Evolutionary conservation across 176 grass and related monocot species (phyloP).

Genomic region (Puya raimondii): DNA sequence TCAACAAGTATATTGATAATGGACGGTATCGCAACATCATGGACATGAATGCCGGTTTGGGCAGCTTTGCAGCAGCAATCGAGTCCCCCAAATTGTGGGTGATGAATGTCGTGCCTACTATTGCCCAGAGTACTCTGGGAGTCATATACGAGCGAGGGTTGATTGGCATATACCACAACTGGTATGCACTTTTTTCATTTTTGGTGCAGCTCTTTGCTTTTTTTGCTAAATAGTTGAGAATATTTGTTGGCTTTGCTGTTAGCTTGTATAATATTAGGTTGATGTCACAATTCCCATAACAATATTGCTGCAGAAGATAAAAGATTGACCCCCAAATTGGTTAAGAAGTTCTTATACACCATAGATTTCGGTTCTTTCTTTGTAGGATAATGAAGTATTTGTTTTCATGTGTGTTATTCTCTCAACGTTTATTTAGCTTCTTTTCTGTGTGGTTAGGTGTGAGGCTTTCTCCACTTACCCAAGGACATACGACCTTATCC

Average conservation of each 20-base stretch:
- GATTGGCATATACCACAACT: constrained; percentile 92
- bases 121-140: constrained; percentile 45
- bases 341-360: too few species aligned
- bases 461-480: constrained; percentile 91
- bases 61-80: constrained; percentile 62
- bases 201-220: not conserved
- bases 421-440: not conserved
- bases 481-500: constrained; percentile 81
- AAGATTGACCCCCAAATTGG: too few species aligned
- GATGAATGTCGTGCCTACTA: constrained; percentile 81
- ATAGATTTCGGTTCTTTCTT: too few species aligned
- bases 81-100: constrained; percentile 76
- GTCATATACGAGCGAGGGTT: constrained; percentile 77
- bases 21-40: constrained; percentile 84
- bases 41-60: constrained; percentile 87
- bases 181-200: constrained; percentile 32
- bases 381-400: too few species aligned
- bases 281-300: too few species aligned
- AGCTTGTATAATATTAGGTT: not conserved
- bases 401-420: not conserved
- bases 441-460: constrained; percentile 36
- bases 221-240: not conserved
- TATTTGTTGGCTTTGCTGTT: not conserved
- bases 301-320: too few species aligned
- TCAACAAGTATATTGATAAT: constrained; percentile 70